Percentiles rank a stretch among this genome's conserved stretches.
These are phyloP conservation scores for Arabidopsis arenosa DNA, from an alignment of 345 rosid species.

Conservation along the genomic window DNA sequence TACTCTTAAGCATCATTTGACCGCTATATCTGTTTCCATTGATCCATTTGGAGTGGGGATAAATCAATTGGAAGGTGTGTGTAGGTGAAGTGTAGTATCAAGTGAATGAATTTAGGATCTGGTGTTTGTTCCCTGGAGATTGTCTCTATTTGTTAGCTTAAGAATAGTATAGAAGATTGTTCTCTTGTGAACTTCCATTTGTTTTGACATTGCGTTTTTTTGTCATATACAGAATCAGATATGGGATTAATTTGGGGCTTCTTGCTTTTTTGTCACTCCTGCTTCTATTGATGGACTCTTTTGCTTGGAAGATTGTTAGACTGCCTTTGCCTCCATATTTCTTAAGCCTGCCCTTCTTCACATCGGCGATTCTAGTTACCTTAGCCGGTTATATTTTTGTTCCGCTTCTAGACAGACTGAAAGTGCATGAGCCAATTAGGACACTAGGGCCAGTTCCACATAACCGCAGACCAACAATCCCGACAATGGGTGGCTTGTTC, in stretches of 20 bases:
- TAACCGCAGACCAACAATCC: slow-evolving; percentile 61
- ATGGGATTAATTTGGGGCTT: slow-evolving; percentile 70
- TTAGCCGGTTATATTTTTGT: slow-evolving; percentile 74
- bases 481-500: slow-evolving; percentile 90
- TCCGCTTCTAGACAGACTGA: slow-evolving; percentile 68
- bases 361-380: slow-evolving; percentile 58
- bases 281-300: slow-evolving; percentile 74
- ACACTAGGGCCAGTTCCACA: slow-evolving; percentile 51
- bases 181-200: slow-evolving; percentile 18
- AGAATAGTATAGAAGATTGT: background rate
- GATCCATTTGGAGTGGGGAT: background rate
- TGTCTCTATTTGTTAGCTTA: background rate
- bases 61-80: background rate
- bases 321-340: slow-evolving; percentile 75
- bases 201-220: slow-evolving; percentile 23
- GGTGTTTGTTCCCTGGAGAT: background rate
- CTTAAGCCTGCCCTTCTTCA: slow-evolving; percentile 71
- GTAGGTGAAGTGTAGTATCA: background rate
- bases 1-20: background rate
- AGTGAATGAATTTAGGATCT: background rate
- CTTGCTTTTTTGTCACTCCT: slow-evolving; percentile 59
- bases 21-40: background rate
- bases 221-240: slow-evolving; percentile 63
- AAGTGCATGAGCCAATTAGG: slow-evolving; percentile 53
- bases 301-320: slow-evolving; percentile 93